phyloP scores from a whole-genome alignment of 2,329 filamentous ascomycete genomes.

The Sporothrix brunneoviolacea region DNA sequence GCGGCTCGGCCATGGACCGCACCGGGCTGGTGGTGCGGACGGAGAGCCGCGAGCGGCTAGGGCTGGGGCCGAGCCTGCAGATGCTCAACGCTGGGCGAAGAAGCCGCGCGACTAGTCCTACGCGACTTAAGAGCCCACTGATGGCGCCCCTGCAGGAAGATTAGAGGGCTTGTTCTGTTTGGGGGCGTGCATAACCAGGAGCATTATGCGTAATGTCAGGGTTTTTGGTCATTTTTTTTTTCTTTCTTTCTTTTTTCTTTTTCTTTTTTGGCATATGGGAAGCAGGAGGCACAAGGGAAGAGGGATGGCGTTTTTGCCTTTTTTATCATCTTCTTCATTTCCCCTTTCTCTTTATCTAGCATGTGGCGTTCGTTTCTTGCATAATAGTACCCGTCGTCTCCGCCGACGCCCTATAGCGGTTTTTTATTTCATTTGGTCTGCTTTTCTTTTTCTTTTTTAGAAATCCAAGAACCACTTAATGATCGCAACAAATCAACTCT shows the following conservation, averaged over 20 bases:
- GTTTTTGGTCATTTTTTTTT: background rate
- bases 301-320: background rate
- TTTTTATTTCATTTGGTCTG: too few relatives aligned
- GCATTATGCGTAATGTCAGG: too few relatives aligned
- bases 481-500: too few relatives aligned
- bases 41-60: conserved; percentile 76
- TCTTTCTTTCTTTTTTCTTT: background rate
- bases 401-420: too few relatives aligned
- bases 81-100: conserved; percentile 50
- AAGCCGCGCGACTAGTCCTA: conserved; percentile 52
- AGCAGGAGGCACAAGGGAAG: background rate
- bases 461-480: too few relatives aligned
- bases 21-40: conserved; percentile 73
- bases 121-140: conserved; percentile 52
- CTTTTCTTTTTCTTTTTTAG: too few relatives aligned
- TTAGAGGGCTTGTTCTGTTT: conserved; percentile 12
- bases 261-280: background rate
- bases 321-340: background rate
- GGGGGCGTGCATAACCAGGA: background rate
- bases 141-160: conserved; percentile 42
- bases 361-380: background rate
- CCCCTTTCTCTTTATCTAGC: too few relatives aligned
- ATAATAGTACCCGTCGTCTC: background rate
- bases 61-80: conserved; percentile 35
- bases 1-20: conserved; percentile 48